Conservation (phyloP, 805 yeast genomes). For the Schwanniomyces yamadae region DNA sequence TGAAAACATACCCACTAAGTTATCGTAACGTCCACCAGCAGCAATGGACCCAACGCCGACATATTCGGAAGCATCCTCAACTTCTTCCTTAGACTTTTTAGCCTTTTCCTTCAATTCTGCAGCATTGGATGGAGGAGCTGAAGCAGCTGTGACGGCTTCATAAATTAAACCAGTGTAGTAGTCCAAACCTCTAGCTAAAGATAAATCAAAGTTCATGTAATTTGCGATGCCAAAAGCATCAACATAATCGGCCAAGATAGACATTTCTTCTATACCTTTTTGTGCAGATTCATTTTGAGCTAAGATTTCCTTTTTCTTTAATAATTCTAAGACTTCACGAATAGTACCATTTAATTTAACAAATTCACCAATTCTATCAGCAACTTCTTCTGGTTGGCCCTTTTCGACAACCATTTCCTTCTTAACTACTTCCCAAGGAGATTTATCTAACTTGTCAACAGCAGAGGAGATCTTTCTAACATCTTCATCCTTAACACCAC, state of each 20-base stretch:
- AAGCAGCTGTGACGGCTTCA: constrained; percentile 92
- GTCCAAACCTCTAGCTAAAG: constrained; percentile 95
- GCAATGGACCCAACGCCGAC: constrained; percentile 99
- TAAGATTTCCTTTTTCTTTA: constrained; percentile 59
- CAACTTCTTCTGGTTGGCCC: constrained; percentile 86
- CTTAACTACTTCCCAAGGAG: constrained; percentile 93
- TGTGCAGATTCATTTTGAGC: constrained; percentile 68
- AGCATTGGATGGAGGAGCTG: constrained; percentile 92
- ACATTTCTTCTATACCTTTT: constrained; percentile 80
- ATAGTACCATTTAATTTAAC: constrained; percentile 84
- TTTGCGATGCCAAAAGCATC: constrained; percentile 77
- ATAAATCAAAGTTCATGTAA: constrained; percentile 81
- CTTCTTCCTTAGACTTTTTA: constrained; percentile 45
- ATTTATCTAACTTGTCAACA: constrained; percentile 93
- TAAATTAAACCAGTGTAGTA: constrained; percentile 96
- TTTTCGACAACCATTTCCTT: constrained; percentile 91
- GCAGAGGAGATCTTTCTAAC: constrained; percentile 92
- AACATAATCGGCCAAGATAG: constrained; percentile 66
- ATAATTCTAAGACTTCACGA: constrained; percentile 54
- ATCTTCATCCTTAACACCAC: constrained; percentile 93
- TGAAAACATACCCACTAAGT: constrained; percentile 94
- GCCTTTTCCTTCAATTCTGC: constrained; percentile 56
- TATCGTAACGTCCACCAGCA: constrained; percentile 98
- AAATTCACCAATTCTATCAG: constrained; percentile 88
- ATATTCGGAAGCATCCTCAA: constrained; percentile 91